Conservation (phyloP, 2,329 filamentous ascomycete species). For the Elsinoe necatrix region DNA sequence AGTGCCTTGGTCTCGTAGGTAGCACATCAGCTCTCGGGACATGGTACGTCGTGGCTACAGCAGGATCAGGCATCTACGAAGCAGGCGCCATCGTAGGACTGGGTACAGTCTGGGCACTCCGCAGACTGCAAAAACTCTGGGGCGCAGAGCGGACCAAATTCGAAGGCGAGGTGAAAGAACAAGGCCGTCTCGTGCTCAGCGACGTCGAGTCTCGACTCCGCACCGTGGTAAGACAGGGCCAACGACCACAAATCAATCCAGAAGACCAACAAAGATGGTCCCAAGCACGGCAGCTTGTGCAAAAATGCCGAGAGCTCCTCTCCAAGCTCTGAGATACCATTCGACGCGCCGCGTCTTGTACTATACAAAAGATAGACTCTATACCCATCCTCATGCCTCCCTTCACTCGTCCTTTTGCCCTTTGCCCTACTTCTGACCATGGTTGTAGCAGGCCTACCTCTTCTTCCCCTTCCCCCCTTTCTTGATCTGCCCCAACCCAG, state of each 20-base stretch:
- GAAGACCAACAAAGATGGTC: slow-evolving; percentile 34
- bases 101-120: slow-evolving; percentile 49
- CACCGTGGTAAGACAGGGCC: slow-evolving; percentile 38
- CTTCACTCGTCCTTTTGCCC: too few species aligned
- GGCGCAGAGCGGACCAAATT: slow-evolving; percentile 45
- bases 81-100: slow-evolving; percentile 51
- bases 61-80: slow-evolving; percentile 47
- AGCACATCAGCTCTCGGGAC: slow-evolving; percentile 45
- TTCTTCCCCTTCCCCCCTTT: slow-evolving; percentile 7
- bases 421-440: background rate
- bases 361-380: slow-evolving; percentile 7
- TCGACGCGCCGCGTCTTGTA: background rate
- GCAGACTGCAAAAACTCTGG: slow-evolving; percentile 53
- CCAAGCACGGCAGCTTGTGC: slow-evolving; percentile 30
- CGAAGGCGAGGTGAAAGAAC: slow-evolving; percentile 47
- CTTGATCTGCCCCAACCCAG: slow-evolving; percentile 25
- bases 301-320: slow-evolving; percentile 4
- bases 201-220: slow-evolving; percentile 45
- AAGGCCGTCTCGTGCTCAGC: slow-evolving; percentile 48
- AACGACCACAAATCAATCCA: slow-evolving; percentile 29
- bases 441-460: background rate
- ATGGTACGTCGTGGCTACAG: slow-evolving; percentile 48
- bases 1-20: slow-evolving; percentile 64
- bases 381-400: background rate
- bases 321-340: slow-evolving; percentile 10